Conservation (phyloP, 2,329 filamentous ascomycete genomes). For the Calcarisporium arbuscula region DNA sequence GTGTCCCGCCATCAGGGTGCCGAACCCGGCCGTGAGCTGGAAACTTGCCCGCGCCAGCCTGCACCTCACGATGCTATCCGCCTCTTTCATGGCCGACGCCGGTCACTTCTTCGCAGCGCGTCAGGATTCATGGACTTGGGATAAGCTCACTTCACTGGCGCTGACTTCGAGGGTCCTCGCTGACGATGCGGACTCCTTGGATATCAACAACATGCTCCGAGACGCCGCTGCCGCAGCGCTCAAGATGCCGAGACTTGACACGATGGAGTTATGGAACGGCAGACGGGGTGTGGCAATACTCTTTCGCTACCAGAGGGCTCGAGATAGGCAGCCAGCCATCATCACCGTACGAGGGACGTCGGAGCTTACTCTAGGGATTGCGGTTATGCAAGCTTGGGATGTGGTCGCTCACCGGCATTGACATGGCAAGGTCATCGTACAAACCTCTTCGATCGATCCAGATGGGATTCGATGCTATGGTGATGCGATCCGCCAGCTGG, state of each 20-base stretch:
- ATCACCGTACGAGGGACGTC: slow-evolving; percentile 19
- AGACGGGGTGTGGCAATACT: slow-evolving; percentile 16
- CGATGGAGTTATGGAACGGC: slow-evolving; percentile 27
- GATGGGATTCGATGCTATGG: slow-evolving; percentile 12
- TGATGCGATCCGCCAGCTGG: slow-evolving; percentile 17
- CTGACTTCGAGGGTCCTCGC: slow-evolving; percentile 24
- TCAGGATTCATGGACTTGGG: slow-evolving; percentile 20
- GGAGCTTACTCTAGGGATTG: slow-evolving; percentile 10
- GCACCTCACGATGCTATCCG: slow-evolving; percentile 20
- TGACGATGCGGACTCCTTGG: slow-evolving; percentile 9
- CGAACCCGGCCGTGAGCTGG: slow-evolving; percentile 17
- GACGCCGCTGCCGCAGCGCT: slow-evolving; percentile 16
- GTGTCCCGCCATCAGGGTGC: slow-evolving; percentile 13
- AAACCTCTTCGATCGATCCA: slow-evolving; percentile 12
- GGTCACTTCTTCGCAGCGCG: slow-evolving; percentile 21
- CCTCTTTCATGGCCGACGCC: slow-evolving; percentile 25
- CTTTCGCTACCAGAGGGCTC: slow-evolving; percentile 16
- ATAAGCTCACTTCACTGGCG: slow-evolving; percentile 22
- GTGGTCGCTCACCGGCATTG: slow-evolving; percentile 13
- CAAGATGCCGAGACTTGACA: slow-evolving; percentile 22
- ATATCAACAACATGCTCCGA: slow-evolving; percentile 20
- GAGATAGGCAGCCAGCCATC: slow-evolving; percentile 12
- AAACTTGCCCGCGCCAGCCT: slow-evolving; percentile 23
- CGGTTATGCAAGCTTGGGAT: slow-evolving; percentile 18
- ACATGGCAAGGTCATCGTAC: slow-evolving; percentile 10